Evolutionary conservation across 2,329 filamentous ascomycete species (phyloP), one percentile per base, ranked within the genome.

Genomic region (Neophaeococcomyces aloes): DNA sequence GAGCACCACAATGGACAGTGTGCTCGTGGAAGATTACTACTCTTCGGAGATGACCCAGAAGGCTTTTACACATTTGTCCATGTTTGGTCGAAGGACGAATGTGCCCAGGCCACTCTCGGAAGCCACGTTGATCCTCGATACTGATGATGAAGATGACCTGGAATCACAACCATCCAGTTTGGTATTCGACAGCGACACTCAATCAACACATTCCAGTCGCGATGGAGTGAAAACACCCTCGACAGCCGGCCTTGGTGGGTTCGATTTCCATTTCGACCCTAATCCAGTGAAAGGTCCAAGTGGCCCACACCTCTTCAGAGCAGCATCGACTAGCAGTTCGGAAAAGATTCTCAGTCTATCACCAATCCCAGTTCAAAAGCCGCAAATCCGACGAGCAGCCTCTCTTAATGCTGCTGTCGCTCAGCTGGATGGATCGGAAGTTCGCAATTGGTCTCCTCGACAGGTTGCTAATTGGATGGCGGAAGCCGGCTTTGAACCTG

Each of bases 291-390:
- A 82, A 61, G 88, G 88, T 1, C 88, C 88, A 2, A 75, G 75
- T 52, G 88, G 88, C 1, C 88, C 88, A 7, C 88, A 94, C 65
- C 73, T 94, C 13, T 94, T 94, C 64, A 78, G 84, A 72, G 75
- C 25, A 74, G 79, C 41, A 4, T 48, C 52, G 14, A 34, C 33
- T 18, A 31, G 37, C n/a, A 37, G 34, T 27, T 42, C 39, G 11
- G 34, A 42, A 8, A 7, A 25, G 13, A 38, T 37, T 4, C 14
- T 42, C 18, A 23, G 32, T 11, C n/a, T 42, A 7, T 37, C 44
- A 8, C 31, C 38, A 27, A 19, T 32, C 8, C 30, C 32, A 17
- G n/a, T 21, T 13, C 21, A 13, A 13, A 48, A 47, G 32, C 45
- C 49, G 19, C 15, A 40, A 23, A 33, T 29, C 18, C 19, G 36